These are phyloP conservation scores for Pelargonium australe DNA, from an alignment of 441 rosid species.

Conservation along the genomic window DNA sequence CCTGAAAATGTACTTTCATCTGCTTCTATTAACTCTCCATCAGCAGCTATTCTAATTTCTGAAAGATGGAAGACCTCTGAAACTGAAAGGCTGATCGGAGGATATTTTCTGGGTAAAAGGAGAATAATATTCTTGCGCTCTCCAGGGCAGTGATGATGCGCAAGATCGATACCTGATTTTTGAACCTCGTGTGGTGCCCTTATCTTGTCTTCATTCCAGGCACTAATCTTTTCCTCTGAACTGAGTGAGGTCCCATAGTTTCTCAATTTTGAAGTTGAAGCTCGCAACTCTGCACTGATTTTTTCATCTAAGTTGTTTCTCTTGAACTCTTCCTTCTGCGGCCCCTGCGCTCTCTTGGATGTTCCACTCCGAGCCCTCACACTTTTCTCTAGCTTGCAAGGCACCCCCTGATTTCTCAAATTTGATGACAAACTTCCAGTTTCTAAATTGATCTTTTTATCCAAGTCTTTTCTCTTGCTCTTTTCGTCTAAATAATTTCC, in stretches of 20 bases:
- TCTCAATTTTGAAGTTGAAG: constrained; percentile 27
- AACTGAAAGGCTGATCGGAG: constrained; percentile 10
- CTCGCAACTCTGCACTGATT: constrained; percentile 15
- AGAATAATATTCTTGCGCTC: constrained; percentile 35
- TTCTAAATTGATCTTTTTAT: constrained; percentile 25
- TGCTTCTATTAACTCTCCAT: constrained; percentile 24
- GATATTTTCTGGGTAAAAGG: constrained; percentile 29
- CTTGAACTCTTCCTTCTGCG: constrained; percentile 17
- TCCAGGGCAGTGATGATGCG: constrained; percentile 23
- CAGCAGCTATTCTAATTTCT: constrained; percentile 10
- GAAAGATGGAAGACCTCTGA: neutral
- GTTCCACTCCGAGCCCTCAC: constrained; percentile 19
- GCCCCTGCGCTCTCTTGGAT: constrained; percentile 18
- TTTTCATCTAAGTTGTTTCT: constrained; percentile 22
- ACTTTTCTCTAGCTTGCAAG: constrained; percentile 24
- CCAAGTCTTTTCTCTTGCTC: constrained; percentile 28
- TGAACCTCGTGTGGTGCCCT: constrained; percentile 20
- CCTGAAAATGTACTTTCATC: constrained; percentile 23
- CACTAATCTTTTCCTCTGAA: constrained; percentile 23
- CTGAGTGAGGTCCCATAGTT: constrained; percentile 16
- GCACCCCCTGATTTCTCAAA: constrained; percentile 22
- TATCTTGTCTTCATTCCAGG: constrained; percentile 15
- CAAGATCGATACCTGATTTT: constrained; percentile 22
- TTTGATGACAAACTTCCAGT: constrained; percentile 24
- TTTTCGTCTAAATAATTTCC: constrained; percentile 22